Conservation (phyloP, 495 filamentous ascomycete genomes). For the Copromyces sp. region DNA sequence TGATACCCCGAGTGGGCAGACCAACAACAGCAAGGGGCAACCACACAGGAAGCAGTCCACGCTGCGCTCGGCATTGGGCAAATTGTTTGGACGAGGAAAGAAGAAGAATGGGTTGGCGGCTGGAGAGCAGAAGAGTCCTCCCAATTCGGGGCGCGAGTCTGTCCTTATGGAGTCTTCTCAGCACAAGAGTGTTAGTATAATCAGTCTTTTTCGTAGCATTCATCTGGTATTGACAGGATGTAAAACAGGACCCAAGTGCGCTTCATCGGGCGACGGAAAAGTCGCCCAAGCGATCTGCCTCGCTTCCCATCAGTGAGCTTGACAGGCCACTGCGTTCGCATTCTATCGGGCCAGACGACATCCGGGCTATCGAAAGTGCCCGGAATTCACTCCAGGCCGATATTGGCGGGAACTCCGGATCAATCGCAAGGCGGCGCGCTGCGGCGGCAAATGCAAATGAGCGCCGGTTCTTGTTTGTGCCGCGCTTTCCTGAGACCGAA, state of each 20-base stretch:
- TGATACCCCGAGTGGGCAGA: constrained; percentile 24
- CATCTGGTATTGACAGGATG: constrained; percentile 10
- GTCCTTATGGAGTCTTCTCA: constrained; percentile 12
- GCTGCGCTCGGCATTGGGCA: constrained; percentile 36
- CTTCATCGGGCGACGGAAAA: constrained; percentile 18
- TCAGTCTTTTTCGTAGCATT: not conserved
- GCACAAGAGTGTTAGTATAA: constrained; percentile 37
- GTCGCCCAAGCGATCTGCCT: constrained; percentile 38
- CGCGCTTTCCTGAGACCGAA: constrained; percentile 20
- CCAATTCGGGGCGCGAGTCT: constrained; percentile 13
- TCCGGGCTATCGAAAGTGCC: constrained; percentile 33
- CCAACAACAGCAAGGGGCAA: constrained; percentile 20
- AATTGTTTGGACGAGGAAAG: constrained; percentile 40
- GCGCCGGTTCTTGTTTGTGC: constrained; percentile 22
- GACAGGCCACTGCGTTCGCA: constrained; percentile 43
- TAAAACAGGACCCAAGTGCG: constrained; percentile 33
- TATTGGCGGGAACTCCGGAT: not conserved
- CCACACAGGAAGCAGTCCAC: constrained; percentile 42
- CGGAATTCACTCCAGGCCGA: constrained; percentile 39
- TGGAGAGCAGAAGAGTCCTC: constrained; percentile 7
- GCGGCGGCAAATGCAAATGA: constrained; percentile 30
- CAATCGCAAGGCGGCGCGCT: constrained; percentile 12
- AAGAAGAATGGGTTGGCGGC: constrained; percentile 26
- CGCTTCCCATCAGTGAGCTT: constrained; percentile 43
- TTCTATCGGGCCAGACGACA: constrained; percentile 40